These are phyloP conservation scores for Cyberlindnera lachancei DNA, from an alignment of 805 yeast genomes.

Conservation along the genomic window DNA sequence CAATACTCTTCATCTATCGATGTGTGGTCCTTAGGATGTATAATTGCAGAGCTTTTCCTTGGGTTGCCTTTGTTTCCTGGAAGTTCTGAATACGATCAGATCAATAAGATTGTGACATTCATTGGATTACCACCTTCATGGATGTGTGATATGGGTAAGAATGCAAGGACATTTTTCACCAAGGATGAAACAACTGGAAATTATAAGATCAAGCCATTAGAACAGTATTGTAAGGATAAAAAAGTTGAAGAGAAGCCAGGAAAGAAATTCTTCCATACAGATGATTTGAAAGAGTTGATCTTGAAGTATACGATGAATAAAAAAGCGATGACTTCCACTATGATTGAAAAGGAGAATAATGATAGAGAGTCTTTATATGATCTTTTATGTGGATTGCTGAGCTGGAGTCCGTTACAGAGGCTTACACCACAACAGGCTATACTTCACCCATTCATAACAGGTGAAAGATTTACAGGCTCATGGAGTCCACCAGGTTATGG, in stretches of 20 bases:
- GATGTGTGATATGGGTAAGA: constrained; percentile 96
- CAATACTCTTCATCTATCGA: constrained; percentile 92
- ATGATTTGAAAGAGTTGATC: constrained; percentile 63
- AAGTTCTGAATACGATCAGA: constrained; percentile 85
- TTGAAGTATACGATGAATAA: constrained; percentile 65
- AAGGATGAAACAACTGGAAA: constrained; percentile 17
- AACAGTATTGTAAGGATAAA: constrained; percentile 46
- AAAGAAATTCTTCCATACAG: constrained; percentile 70
- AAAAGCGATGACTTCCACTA: constrained; percentile 38
- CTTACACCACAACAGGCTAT: constrained; percentile 97
- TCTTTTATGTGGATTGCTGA: constrained; percentile 69
- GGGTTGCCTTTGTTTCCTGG: constrained; percentile 96
- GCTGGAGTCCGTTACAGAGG: constrained; percentile 85
- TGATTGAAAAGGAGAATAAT: constrained; percentile 61
- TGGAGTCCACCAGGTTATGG: constrained; percentile 45
- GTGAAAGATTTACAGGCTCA: constrained; percentile 41
- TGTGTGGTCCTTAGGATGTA: constrained; percentile 96
- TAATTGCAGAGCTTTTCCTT: constrained; percentile 79
- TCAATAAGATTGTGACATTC: constrained; percentile 73
- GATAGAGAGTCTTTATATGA: constrained; percentile 70
- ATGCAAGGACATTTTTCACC: constrained; percentile 52
- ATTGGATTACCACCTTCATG: constrained; percentile 86
- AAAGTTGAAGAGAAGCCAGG: constrained; percentile 65
- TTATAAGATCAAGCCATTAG: constrained; percentile 27
- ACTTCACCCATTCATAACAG: constrained; percentile 83